Evolutionary conservation across 2,329 filamentous ascomycete species (phyloP), one percentile per base, ranked within the genome.

Genomic region (Atkinsonella hypoxylon): DNA sequence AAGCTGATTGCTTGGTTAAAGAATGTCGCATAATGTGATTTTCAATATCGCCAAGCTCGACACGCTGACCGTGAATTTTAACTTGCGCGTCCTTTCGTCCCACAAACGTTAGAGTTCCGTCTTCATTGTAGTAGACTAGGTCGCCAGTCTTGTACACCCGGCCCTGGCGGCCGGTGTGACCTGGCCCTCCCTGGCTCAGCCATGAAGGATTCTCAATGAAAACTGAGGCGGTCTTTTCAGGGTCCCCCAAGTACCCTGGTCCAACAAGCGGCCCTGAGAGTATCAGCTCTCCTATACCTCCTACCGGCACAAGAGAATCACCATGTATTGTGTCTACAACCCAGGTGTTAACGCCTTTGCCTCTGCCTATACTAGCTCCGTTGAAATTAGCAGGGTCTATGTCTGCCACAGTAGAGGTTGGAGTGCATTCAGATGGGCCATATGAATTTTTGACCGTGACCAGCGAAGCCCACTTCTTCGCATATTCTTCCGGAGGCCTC

Each of bases 1-100:
- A 44, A 4, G 48, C 48, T n/a, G 48, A 45, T 45, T 50, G 48
- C 15, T 36, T 31, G 15, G 42, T 45, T 3, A 32, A 39, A 32
- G 15, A 42, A 26, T 50, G 36, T 15, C 49, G 48, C 42, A 34
- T 32, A 45, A 53, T 49, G 36, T 55, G 51, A 47, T 53, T 52
- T 48, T 55, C 53, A 34, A 55, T 47, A 18, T 55, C 53, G 7
- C 53, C 51, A 32, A 55, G 39, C 32, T 55, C 53, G 6, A 76
- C 65, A 49, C 75, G 60, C 51, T 71, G 78, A 44, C 79, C 79
- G 26, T 70, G 67, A 11, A 79, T 60, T 57, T 80, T 80, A 32
- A 79, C 66, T 58, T 79, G 76, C 0, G 67, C 67, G 56, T 79
- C 76, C 54, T 74, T 75, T 38, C 76, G 66, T 44, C 74, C 75